Percentiles rank a stretch among this genome's conserved stretches.
These are phyloP conservation scores for Escallonia rubra DNA, from an alignment of 129 eudicot species.

Conservation along the genomic window DNA sequence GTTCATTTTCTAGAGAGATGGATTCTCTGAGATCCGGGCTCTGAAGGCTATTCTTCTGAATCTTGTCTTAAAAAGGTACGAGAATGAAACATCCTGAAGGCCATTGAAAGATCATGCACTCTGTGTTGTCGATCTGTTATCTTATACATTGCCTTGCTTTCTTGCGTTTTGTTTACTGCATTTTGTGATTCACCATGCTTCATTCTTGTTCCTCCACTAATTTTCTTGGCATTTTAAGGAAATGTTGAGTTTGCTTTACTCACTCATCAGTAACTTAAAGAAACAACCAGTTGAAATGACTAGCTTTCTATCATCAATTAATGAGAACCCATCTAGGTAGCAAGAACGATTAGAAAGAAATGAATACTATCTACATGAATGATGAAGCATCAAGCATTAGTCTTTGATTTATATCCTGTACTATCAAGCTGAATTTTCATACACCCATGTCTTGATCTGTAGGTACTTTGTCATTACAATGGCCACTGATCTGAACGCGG, in stretches of 20 bases:
- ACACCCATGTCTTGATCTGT: conserved; percentile 11
- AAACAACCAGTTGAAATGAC: background rate
- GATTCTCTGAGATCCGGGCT: conserved; percentile 43
- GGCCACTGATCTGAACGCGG: conserved; percentile 61
- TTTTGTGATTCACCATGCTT: background rate
- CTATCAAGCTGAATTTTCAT: conserved; percentile 2
- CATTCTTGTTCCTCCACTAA: background rate
- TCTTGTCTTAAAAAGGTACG: conserved; percentile 27
- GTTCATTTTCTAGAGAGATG: conserved; percentile 4
- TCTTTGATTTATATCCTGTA: background rate
- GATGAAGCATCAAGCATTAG: too few species aligned
- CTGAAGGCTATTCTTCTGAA: conserved; percentile 17
- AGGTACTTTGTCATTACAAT: conserved; percentile 50
- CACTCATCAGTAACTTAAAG: too few species aligned
- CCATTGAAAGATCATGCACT: background rate
- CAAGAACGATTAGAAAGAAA: background rate
- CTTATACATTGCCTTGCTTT: background rate
- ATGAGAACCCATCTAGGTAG: background rate
- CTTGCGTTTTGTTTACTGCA: background rate
- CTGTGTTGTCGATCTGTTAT: conserved; percentile 23
- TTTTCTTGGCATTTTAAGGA: conserved; percentile 2
- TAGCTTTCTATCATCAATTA: background rate
- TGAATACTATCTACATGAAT: background rate
- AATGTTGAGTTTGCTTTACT: background rate
- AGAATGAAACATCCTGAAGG: background rate